Conservation (phyloP, 2,329 filamentous ascomycete genomes). For the Exophiala mesophila region DNA sequence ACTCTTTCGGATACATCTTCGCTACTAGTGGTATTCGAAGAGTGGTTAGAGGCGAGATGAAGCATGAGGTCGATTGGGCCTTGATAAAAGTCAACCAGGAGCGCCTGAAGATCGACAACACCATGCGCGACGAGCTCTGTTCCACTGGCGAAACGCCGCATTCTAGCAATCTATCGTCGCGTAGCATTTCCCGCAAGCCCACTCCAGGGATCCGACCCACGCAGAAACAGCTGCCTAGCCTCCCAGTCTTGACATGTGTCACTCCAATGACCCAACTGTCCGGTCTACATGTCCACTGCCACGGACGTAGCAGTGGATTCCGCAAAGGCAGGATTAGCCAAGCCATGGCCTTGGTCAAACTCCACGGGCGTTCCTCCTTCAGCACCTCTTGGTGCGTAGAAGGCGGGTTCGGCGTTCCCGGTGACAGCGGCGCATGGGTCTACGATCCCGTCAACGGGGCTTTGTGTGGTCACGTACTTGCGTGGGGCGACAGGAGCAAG, state of each 20-base stretch:
- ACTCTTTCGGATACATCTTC: conserved; percentile 75
- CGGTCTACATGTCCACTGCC: conserved; percentile 76
- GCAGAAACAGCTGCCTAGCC: background rate
- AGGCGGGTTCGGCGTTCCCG: conserved; percentile 56
- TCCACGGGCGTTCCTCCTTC: conserved; percentile 76
- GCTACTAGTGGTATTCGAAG: conserved; percentile 86
- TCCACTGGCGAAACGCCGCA: conserved; percentile 31
- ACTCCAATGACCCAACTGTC: conserved; percentile 60
- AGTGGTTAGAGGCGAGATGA: conserved; percentile 62
- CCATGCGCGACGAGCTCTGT: conserved; percentile 46
- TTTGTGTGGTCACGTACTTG: conserved; percentile 84
- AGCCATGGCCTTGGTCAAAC: conserved; percentile 76
- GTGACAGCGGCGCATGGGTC: conserved; percentile 91
- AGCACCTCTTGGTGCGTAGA: conserved; percentile 65
- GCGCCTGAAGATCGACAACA: conserved; percentile 66
- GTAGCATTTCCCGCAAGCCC: conserved; percentile 25
- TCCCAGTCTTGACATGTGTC: conserved; percentile 41
- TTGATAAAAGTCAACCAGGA: conserved; percentile 73
- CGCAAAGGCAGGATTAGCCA: conserved; percentile 73
- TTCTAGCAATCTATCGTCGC: conserved; percentile 32
- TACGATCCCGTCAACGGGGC: conserved; percentile 72
- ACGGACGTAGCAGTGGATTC: conserved; percentile 79
- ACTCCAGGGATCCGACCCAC: background rate
- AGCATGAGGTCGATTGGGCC: conserved; percentile 95
- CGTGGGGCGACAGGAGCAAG: conserved; percentile 74